Percentiles rank a stretch among this genome's conserved stretches.
phyloP scores from a whole-genome alignment of 345 rosid genomes.

The Reutealis trisperma region DNA sequence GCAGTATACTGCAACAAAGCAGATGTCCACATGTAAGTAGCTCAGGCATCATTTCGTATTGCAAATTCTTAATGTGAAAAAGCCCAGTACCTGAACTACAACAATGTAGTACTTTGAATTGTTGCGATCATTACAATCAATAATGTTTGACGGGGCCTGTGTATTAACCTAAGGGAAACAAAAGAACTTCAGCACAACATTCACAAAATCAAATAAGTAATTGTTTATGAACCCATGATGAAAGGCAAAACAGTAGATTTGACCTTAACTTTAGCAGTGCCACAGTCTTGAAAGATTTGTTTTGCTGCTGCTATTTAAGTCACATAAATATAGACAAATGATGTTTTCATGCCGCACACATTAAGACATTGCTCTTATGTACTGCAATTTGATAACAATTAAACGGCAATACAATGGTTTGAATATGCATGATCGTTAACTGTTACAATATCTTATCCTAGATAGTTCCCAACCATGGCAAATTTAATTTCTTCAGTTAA shows the following conservation, averaged over 20 bases:
- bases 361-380: background rate
- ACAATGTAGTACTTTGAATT: constrained; percentile 80
- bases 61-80: background rate
- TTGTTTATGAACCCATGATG: background rate
- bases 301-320: background rate
- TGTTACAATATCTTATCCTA: background rate
- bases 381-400: background rate
- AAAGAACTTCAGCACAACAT: constrained; percentile 14
- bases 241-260: background rate
- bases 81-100: constrained; percentile 70
- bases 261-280: background rate
- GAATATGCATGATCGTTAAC: background rate
- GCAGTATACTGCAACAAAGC: constrained; percentile 64
- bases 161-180: constrained; percentile 67
- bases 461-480: background rate
- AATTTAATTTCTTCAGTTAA: background rate
- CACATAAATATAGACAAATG: background rate
- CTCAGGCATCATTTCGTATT: background rate
- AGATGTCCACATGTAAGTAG: constrained; percentile 10
- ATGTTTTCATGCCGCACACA: background rate
- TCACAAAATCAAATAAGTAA: background rate
- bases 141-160: constrained; percentile 61
- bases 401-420: background rate
- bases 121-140: constrained; percentile 74
- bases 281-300: background rate